Evolutionary conservation across 805 yeast genomes (phyloP).

Genomic region (Brettanomyces sp.): DNA sequence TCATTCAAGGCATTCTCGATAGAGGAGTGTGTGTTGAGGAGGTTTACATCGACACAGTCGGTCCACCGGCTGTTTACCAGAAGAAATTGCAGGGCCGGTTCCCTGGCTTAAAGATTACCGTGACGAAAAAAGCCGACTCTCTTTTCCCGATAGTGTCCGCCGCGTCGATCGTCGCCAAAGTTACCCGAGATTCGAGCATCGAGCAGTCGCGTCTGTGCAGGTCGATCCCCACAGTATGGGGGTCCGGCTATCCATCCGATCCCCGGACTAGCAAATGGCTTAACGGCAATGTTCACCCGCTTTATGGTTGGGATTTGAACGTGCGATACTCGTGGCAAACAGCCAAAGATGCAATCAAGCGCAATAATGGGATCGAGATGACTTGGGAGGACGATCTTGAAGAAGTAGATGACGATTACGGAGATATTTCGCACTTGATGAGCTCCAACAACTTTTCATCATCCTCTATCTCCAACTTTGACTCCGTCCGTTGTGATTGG

Average conservation of each 20-base stretch:
- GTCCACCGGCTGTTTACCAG: constrained; percentile 84
- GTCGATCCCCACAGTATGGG: constrained; percentile 31
- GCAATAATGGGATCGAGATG: constrained; percentile 39
- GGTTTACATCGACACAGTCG: constrained; percentile 91
- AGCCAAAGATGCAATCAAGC: constrained; percentile 59
- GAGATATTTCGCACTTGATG: constrained; percentile 12
- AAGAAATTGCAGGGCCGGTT: constrained; percentile 60
- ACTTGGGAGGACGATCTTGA: constrained; percentile 50
- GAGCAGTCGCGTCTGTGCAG: constrained; percentile 7
- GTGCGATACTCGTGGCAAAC: constrained; percentile 94
- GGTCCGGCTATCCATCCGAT: constrained; percentile 94
- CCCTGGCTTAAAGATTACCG: constrained; percentile 53
- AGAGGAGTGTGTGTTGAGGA: constrained; percentile 57
- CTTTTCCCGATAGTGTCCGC: constrained; percentile 86
- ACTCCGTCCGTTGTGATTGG: constrained; percentile 11
- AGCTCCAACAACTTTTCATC: background rate
- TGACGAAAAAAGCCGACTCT: constrained; percentile 92
- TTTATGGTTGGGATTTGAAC: constrained; percentile 78
- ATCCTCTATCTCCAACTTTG: constrained; percentile 1
- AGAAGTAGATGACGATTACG: constrained; percentile 21
- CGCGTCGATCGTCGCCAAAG: constrained; percentile 94
- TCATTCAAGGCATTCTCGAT: constrained; percentile 58
- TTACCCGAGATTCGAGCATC: constrained; percentile 62
- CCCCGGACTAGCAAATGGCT: constrained; percentile 82
- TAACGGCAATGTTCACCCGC: constrained; percentile 45